Percentiles rank a stretch among this genome's conserved stretches.
phyloP scores from a whole-genome alignment of 352 stramenopile species.

The Phytophthora constricta region DNA sequence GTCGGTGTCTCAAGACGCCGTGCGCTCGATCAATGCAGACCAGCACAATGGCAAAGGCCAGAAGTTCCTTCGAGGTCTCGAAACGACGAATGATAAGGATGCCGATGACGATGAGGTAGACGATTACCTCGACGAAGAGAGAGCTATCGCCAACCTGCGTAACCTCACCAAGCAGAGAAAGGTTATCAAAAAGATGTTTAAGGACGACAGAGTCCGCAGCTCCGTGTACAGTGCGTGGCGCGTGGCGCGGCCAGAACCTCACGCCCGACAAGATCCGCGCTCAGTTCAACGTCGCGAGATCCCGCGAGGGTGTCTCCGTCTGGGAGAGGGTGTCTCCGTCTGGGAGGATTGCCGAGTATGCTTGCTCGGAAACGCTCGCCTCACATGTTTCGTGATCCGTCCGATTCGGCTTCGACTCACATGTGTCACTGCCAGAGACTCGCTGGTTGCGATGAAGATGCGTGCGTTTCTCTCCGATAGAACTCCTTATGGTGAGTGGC shows the following conservation, averaged over 20 bases:
- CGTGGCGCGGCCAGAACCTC: not conserved
- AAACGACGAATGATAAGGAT: not conserved
- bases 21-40: not conserved
- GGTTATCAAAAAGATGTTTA: not conserved
- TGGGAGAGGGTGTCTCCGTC: too few species aligned
- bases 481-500: slow-evolving; percentile 41
- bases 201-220: not conserved
- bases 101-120: not conserved
- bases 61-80: not conserved
- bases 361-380: too few species aligned
- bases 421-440: too few species aligned
- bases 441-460: slow-evolving; percentile 56
- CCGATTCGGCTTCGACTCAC: slow-evolving; percentile 59
- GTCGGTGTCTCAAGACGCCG: not conserved
- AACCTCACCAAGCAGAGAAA: not conserved
- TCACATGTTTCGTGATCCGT: slow-evolving; percentile 31
- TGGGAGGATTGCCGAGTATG: too few species aligned
- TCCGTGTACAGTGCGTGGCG: not conserved
- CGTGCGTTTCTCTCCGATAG: slow-evolving; percentile 36
- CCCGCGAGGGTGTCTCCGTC: not conserved
- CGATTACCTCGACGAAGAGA: not conserved
- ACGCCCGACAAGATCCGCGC: not conserved
- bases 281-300: not conserved
- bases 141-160: not conserved
- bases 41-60: not conserved